Evolutionary conservation across 768 basidiomycete species (phyloP), one percentile per base, ranked within the genome.

Genomic region (Boletus barrowsii): DNA sequence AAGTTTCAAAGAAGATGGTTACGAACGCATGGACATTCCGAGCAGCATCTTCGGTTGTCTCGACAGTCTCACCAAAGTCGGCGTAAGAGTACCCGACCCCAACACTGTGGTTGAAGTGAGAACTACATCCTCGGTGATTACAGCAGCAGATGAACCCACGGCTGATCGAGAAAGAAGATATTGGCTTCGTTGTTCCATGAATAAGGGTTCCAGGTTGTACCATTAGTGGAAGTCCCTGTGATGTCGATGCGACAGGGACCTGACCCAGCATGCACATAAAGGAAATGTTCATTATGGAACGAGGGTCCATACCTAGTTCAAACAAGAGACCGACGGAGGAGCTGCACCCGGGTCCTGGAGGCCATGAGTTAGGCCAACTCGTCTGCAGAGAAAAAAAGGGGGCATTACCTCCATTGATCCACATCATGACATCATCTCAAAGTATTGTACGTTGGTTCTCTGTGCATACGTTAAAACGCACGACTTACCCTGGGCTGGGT

Each of bases 21-120:
- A 91, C 75, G 69, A 92, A 92, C 0, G 88, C 84, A 46, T 86
- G 77, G 37, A 91, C 74, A 62, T 92, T 86, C 57, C 79, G 81
- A 5, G 88, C 86, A 0, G 90, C 90, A n/a, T 84, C 84, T 68
- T 92, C 89, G 0, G 90, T 88, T 0, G 86, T 90, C 53, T 81
- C 83, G 17, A 89, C 75, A 1, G 76, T 81, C 70, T 88, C 82
- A 3, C 83, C 85, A 55, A 78, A 81, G 57, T 88, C 86, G 3
- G 84, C 82, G 54, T 86, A 87, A 2, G 83, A 86, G 65, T 84
- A 89, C 1, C 86, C 87, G 7, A 87, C 86, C 3, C 83, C 84
- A 22, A 86, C 83, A 20, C 83, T 84, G 46, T 14, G 33, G 15
- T 55, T 3, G 44, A 18, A 20, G 7, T 49, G 32, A 46, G 22